These are phyloP conservation scores for Debaryomyces coudertii DNA, from an alignment of 1,139 yeast species.

Conservation along the genomic window DNA sequence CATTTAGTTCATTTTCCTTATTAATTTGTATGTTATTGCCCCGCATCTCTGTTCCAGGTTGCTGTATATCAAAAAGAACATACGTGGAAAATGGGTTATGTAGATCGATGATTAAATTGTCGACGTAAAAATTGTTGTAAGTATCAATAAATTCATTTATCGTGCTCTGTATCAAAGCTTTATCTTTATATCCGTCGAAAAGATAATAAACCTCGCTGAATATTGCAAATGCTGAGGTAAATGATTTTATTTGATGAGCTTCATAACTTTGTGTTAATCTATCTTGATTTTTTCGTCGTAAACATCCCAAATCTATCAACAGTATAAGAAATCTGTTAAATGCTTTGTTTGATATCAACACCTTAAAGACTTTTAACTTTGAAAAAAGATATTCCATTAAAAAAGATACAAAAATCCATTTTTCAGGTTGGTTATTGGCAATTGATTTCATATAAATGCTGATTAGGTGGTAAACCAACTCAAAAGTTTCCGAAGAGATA, in stretches of 20 bases:
- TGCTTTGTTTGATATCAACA: slow-evolving; percentile 22
- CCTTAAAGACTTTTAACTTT: slow-evolving; percentile 21
- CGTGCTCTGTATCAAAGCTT: slow-evolving; percentile 12
- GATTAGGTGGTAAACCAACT: slow-evolving; percentile 33
- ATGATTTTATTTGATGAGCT: slow-evolving; percentile 19
- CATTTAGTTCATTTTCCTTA: neutral
- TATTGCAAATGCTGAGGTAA: slow-evolving; percentile 19
- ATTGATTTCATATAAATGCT: slow-evolving; percentile 34
- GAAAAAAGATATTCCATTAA: slow-evolving; percentile 27
- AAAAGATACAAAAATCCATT: slow-evolving; percentile 33
- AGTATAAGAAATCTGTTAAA: slow-evolving; percentile 28
- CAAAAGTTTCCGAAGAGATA: slow-evolving; percentile 25
- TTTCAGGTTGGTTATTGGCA: slow-evolving; percentile 22
- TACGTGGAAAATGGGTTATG: slow-evolving; percentile 12
- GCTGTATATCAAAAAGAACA: slow-evolving; percentile 12
- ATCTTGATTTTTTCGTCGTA: slow-evolving; percentile 13
- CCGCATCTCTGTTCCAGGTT: slow-evolving; percentile 10
- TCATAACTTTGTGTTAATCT: slow-evolving; percentile 15
- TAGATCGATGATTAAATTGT: slow-evolving; percentile 1
- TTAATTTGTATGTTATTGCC: neutral
- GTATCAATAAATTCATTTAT: neutral
- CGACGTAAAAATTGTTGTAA: neutral
- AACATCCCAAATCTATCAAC: slow-evolving; percentile 23
- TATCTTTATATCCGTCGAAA: slow-evolving; percentile 43
- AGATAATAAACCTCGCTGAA: slow-evolving; percentile 19